These are phyloP conservation scores for Xylaria castorea DNA, from an alignment of 495 filamentous ascomycete genomes.

Conservation along the genomic window DNA sequence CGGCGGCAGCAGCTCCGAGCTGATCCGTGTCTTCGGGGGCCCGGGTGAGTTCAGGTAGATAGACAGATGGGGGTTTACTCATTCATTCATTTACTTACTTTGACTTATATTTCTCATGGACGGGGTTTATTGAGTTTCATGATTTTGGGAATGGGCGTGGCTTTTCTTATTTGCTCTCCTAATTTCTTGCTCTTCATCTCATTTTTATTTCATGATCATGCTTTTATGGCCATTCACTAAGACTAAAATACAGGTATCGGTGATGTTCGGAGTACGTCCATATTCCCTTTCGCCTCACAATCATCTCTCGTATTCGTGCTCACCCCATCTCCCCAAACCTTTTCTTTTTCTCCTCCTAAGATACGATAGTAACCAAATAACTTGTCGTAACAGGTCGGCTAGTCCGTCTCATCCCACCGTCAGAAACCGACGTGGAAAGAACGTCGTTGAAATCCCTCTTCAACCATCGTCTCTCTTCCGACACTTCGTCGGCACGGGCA, in stretches of 20 bases:
- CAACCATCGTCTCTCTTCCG: slow-evolving; percentile 78
- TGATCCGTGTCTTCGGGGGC: slow-evolving; percentile 91
- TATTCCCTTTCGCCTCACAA: not conserved
- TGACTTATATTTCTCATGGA: not conserved
- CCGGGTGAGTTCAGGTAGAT: slow-evolving; percentile 63
- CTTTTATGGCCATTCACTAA: not conserved
- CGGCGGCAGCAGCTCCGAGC: slow-evolving; percentile 87
- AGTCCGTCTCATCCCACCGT: slow-evolving; percentile 83
- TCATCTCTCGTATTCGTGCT: not conserved
- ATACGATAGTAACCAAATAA: slow-evolving; percentile 12
- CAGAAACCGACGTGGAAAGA: slow-evolving; percentile 67
- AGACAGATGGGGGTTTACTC: not conserved
- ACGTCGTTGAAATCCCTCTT: slow-evolving; percentile 79
- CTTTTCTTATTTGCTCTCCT: not conserved
- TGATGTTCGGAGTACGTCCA: slow-evolving; percentile 79
- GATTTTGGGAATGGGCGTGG: not conserved
- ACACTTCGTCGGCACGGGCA: slow-evolving; percentile 56
- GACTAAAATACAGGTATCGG: slow-evolving; percentile 68
- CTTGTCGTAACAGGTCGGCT: slow-evolving; percentile 67
- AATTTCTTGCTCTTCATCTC: not conserved
- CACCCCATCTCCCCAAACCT: not conserved
- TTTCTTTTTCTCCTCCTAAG: not conserved
- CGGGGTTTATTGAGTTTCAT: no score
- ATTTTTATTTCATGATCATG: not conserved
- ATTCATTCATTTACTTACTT: not conserved